Base-by-base conservation (phyloP, 306 rosid genomes). In the Arachis stenosperma region DNA sequence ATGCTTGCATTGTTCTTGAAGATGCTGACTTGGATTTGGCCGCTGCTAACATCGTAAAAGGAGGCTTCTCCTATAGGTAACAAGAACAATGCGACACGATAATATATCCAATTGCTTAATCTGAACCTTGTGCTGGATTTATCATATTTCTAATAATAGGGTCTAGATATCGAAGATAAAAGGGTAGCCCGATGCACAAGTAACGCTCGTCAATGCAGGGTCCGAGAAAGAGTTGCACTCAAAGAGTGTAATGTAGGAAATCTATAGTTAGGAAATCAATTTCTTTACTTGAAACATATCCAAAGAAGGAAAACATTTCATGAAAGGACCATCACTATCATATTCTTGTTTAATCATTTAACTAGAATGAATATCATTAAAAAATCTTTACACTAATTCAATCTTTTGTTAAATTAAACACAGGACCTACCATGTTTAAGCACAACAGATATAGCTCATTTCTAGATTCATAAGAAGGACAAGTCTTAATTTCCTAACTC, bases 1-100 rank as follows among this genome's bases (percentile, higher is more conserved):
- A 90, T 78, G 98, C 98, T 17, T 92, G 97, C 91, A 90, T 92
- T 76, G 90, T 92, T 64, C 97, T 92, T 37, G 97, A 92, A 81
- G 98, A 92, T 67, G 97, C 95, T 17, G 97, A 90, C 71, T 81
- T 92, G 44, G 96, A 92, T 82, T 84, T 92, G 87, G 98, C 79
- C n/a, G 95, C 98, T 1, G 86, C 87, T 11, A 88, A 90, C 84
- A 84, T 92, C 30, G 84, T 88, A 10, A 92, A 90, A 82, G 97
- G 98, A 79, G 95, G 95, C 61, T 92, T 90, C 79, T 90, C 97
- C 15, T 92, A 90, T 84, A 92, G 95, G 98, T 92, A 70, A 70
- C 52, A 69, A 14, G 2, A 44, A 33, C 47, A 50, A 22, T 57
- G 51, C 14, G 3, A 15, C 22, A 42, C 37, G 14, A 56, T 13